Conservation (phyloP, 768 basidiomycete genomes). For the Trametes cinnabarina region DNA sequence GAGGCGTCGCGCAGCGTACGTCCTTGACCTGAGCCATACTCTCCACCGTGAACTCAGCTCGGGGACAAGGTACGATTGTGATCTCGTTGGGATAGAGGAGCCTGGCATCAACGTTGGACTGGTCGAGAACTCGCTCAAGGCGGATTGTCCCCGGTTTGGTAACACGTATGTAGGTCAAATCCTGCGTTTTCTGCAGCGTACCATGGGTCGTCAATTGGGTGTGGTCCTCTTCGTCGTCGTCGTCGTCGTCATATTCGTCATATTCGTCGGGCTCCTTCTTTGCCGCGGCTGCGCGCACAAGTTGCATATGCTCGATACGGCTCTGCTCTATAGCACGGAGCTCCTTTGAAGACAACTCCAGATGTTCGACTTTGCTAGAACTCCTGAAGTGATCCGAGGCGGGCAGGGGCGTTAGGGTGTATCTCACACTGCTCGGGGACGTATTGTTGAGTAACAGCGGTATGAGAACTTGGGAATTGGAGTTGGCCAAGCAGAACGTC, state of each 20-base stretch:
- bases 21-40: conserved; percentile 44
- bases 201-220: conserved; percentile 9
- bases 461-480: conserved; percentile 57
- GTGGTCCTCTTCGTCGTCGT: conserved; percentile 46
- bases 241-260: conserved; percentile 74
- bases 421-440: conserved; percentile 63
- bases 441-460: conserved; percentile 93
- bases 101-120: conserved; percentile 68
- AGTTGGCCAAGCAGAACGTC: conserved; percentile 69
- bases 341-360: conserved; percentile 61
- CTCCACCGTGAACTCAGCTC: conserved; percentile 56
- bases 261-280: conserved; percentile 45
- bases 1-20: conserved; percentile 52
- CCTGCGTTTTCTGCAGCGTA: conserved; percentile 68
- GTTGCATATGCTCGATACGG: conserved; percentile 51
- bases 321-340: conserved; percentile 64
- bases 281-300: conserved; percentile 38
- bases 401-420: conserved; percentile 69
- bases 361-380: conserved; percentile 46
- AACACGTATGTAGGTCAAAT: conserved; percentile 68
- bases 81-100: conserved; percentile 63
- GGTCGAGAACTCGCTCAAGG: conserved; percentile 71
- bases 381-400: conserved; percentile 37
- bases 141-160: conserved; percentile 71
- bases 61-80: conserved; percentile 79